Percentiles rank a stretch among this genome's conserved stretches.
Evolutionary conservation across 441 rosid species (phyloP).

Genomic region (Mallotus repandus): DNA sequence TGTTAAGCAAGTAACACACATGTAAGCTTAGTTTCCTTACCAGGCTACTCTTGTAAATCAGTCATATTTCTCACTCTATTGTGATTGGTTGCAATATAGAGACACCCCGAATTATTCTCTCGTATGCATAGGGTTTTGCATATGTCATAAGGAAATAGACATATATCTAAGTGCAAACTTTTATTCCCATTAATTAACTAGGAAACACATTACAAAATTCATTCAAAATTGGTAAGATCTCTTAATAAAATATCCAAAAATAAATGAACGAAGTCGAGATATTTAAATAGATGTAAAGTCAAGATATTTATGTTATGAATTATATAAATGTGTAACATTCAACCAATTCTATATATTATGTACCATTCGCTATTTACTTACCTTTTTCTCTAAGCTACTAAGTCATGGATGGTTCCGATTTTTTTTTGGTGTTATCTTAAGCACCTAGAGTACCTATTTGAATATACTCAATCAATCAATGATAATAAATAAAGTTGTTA

Average conservation of each 20-base stretch:
- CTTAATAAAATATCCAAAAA: not conserved
- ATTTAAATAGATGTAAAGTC: too few relatives aligned
- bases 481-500: too few relatives aligned
- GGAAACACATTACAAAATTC: not conserved
- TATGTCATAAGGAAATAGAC: conserved; percentile 32
- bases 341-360: too few relatives aligned
- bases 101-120: conserved; percentile 75
- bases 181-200: not conserved
- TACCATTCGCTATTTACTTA: too few relatives aligned
- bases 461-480: too few relatives aligned
- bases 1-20: conserved; percentile 1
- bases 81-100: conserved; percentile 83
- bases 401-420: too few relatives aligned
- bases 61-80: conserved; percentile 90
- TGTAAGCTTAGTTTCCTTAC: conserved; percentile 30
- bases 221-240: not conserved
- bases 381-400: too few relatives aligned
- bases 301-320: too few relatives aligned
- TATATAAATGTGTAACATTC: too few relatives aligned
- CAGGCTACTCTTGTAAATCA: conserved; percentile 88
- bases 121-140: conserved; percentile 87
- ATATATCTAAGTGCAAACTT: not conserved
- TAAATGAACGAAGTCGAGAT: too few relatives aligned
- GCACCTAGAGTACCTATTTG: too few relatives aligned
- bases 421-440: too few relatives aligned